Evolutionary conservation across 768 basidiomycete genomes (phyloP).

Genomic region (Rhizopogon roseolus): DNA sequence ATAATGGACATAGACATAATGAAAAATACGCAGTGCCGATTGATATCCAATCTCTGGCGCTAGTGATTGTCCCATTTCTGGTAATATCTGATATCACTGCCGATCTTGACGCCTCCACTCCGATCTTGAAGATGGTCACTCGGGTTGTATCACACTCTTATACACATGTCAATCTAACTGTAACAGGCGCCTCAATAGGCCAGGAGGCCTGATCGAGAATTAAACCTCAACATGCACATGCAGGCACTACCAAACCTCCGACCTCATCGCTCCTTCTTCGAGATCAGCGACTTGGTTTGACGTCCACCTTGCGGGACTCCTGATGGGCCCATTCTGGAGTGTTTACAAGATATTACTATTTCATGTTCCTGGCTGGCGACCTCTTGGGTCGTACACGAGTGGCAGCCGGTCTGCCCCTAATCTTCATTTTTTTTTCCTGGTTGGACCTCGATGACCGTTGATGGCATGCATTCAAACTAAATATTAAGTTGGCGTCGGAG

Average conservation of each 20-base stretch:
- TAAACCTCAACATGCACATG: not conserved
- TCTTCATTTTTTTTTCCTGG: too few relatives aligned
- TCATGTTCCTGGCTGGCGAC: not conserved
- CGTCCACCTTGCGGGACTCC: not conserved
- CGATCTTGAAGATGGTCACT: not conserved
- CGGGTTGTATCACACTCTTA: not conserved
- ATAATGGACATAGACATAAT: not conserved
- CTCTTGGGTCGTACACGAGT: not conserved
- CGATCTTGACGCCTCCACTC: not conserved
- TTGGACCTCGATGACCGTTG: too few relatives aligned
- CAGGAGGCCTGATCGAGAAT: not conserved
- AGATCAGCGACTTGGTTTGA: not conserved
- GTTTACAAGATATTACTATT: not conserved
- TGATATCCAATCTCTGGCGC: not conserved
- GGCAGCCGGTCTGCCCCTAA: not conserved
- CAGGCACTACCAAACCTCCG: not conserved
- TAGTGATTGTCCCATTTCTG: not conserved
- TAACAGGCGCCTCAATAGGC: not conserved
- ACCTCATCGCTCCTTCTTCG: not conserved
- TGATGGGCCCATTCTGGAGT: not conserved
- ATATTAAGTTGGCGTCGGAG: not conserved
- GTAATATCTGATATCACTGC: not conserved
- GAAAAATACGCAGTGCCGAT: not conserved
- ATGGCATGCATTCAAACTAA: not conserved
- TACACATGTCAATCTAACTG: not conserved